These are phyloP conservation scores for Austropuccinia psidii DNA, from an alignment of 1,284 basidiomycete species.

Conservation along the genomic window DNA sequence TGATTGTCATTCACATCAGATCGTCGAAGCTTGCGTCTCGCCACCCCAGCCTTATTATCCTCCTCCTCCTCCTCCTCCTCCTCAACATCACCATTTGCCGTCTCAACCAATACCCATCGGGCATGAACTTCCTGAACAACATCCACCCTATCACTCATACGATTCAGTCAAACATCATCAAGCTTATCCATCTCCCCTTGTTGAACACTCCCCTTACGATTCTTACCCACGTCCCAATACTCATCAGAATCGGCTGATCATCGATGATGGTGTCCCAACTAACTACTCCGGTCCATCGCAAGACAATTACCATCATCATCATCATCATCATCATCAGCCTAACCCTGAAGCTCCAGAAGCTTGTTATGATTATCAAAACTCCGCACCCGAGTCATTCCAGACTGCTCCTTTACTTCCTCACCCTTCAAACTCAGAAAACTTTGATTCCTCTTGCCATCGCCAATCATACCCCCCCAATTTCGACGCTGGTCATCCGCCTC, in stretches of 20 bases:
- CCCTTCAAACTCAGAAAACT: too few species aligned
- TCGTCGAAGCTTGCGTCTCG: not conserved
- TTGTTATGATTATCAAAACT: not conserved
- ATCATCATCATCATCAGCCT: not conserved
- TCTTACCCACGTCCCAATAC: not conserved
- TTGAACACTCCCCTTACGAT: not conserved
- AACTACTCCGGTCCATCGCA: slow-evolving; percentile 4
- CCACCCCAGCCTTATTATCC: not conserved
- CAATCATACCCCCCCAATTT: too few species aligned
- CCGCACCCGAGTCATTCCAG: not conserved
- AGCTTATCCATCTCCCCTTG: not conserved
- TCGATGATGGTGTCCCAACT: not conserved
- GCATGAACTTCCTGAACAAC: not conserved
- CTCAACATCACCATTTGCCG: not conserved
- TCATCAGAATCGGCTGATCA: not conserved
- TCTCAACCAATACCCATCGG: not conserved
- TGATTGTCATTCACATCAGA: not conserved
- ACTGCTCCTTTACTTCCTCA: not conserved
- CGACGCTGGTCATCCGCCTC: too few species aligned
- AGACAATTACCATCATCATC: too few species aligned
- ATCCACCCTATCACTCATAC: not conserved
- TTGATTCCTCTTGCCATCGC: too few species aligned
- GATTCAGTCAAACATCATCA: not conserved
- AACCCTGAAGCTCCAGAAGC: not conserved
- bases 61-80: not conserved